These are phyloP conservation scores for Parascedosporium putredinis DNA, from an alignment of 2,329 filamentous ascomycete species.

Conservation along the genomic window DNA sequence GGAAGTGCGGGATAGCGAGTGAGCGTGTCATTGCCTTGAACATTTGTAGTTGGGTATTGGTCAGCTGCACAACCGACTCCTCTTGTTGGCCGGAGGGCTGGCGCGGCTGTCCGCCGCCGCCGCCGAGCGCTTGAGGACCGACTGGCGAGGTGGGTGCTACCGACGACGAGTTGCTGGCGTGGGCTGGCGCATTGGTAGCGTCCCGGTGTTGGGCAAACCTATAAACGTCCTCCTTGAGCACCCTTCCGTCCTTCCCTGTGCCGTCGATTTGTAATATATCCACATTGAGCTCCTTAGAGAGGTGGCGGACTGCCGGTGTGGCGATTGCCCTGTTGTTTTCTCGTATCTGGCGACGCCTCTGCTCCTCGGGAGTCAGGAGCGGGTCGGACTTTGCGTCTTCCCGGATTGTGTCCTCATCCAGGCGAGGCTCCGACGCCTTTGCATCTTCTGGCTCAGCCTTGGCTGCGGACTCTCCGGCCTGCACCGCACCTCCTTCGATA, in stretches of 20 bases:
- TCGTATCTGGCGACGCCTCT: conserved; percentile 18
- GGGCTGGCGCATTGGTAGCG: conserved; percentile 23
- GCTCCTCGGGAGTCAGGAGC: conserved; percentile 18
- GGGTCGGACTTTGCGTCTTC: conserved; percentile 18
- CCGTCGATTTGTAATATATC: conserved; percentile 71
- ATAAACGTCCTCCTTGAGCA: conserved; percentile 85
- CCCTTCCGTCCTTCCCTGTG: conserved; percentile 82
- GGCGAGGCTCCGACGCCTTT: conserved; percentile 4
- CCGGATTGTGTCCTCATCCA: conserved; percentile 9
- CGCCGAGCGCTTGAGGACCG: background rate
- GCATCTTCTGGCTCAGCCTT: conserved; percentile 3
- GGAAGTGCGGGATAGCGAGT: conserved; percentile 83
- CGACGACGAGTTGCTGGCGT: conserved; percentile 11
- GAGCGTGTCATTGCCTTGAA: conserved; percentile 96
- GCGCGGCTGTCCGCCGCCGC: conserved; percentile 1
- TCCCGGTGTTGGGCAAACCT: conserved; percentile 48
- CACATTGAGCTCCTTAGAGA: conserved; percentile 69
- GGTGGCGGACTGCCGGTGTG: conserved; percentile 83
- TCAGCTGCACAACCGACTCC: conserved; percentile 62
- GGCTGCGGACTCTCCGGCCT: conserved; percentile 18
- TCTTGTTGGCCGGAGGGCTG: conserved; percentile 29
- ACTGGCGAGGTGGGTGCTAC: background rate
- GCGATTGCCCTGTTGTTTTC: conserved; percentile 67
- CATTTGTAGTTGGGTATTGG: conserved; percentile 80
- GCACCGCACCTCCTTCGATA: conserved; percentile 63